Percentiles rank a stretch among this genome's conserved stretches.
These are phyloP conservation scores for Leccinellum luteum DNA, from an alignment of 768 basidiomycete species.

Conservation along the genomic window DNA sequence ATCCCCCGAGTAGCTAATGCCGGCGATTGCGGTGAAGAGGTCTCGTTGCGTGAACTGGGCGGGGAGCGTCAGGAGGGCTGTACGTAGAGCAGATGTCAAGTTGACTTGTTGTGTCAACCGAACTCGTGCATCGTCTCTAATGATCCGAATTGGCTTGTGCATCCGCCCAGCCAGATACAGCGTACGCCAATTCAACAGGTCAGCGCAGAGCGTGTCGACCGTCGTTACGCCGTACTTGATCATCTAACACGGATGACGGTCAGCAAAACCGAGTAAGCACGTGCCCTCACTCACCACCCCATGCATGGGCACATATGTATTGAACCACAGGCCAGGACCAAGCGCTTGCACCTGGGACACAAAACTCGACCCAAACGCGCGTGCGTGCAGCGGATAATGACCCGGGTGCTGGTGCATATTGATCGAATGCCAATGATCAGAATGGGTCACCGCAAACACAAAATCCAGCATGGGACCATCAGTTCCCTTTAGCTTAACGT, in stretches of 20 bases:
- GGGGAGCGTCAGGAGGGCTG: constrained; percentile 86
- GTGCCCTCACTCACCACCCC: constrained; percentile 64
- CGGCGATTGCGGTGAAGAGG: constrained; percentile 83
- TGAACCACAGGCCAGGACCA: constrained; percentile 93
- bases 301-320: constrained; percentile 80
- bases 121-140: constrained; percentile 90
- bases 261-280: not conserved
- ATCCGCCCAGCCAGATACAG: constrained; percentile 94
- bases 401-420: constrained; percentile 90
- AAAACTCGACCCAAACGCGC: constrained; percentile 78
- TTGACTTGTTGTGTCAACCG: constrained; percentile 93
- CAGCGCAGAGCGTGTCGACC: constrained; percentile 82
- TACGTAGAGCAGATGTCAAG: constrained; percentile 83
- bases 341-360: constrained; percentile 75
- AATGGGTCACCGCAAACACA: constrained; percentile 92
- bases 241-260: constrained; percentile 43
- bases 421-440: constrained; percentile 91
- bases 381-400: constrained; percentile 89
- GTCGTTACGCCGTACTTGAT: constrained; percentile 98
- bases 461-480: constrained; percentile 89
- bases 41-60: constrained; percentile 76
- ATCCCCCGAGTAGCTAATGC: constrained; percentile 85
- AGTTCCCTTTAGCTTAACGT: constrained; percentile 28
- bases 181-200: constrained; percentile 89
- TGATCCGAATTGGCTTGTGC: constrained; percentile 95